These are phyloP conservation scores for Oryza australiensis DNA, from an alignment of 176 grass and related monocot genomes.

Conservation along the genomic window DNA sequence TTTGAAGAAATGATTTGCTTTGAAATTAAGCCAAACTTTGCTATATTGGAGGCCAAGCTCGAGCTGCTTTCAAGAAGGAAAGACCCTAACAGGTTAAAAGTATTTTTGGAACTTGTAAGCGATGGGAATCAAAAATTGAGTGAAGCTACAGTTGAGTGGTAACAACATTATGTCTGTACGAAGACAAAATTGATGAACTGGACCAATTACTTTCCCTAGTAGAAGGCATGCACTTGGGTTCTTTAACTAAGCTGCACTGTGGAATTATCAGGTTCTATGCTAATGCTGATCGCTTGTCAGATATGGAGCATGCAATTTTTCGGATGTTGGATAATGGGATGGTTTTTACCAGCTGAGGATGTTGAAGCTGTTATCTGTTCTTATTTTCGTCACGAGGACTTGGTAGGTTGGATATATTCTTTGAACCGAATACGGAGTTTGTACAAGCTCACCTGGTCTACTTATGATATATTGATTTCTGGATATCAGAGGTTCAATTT, in stretches of 20 bases:
- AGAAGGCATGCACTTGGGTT: conserved; percentile 17
- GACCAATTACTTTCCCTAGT: conserved; percentile 44
- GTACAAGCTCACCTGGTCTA: conserved; percentile 48
- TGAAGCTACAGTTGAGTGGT: conserved; percentile 31
- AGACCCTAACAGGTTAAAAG: conserved; percentile 30
- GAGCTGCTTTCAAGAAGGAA: conserved; percentile 38
- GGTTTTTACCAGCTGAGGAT: conserved; percentile 46
- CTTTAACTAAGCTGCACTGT: conserved; percentile 40
- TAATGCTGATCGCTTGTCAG: conserved; percentile 35
- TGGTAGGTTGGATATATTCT: conserved; percentile 51
- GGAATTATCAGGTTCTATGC: conserved; percentile 56
- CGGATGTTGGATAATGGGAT: conserved; percentile 45
- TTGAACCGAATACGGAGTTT: conserved; percentile 41
- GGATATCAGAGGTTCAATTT: conserved; percentile 56
- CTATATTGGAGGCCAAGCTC: conserved; percentile 52
- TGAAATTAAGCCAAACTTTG: conserved; percentile 35
- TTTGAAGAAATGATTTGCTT: conserved; percentile 52
- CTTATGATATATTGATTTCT: conserved; percentile 61
- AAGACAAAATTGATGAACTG: conserved; percentile 35
- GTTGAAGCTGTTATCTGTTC: conserved; percentile 49
- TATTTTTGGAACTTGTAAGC: conserved; percentile 26
- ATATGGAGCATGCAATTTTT: conserved; percentile 47
- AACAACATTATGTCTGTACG: conserved; percentile 33
- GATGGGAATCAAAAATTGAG: conserved; percentile 36
- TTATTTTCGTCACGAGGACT: conserved; percentile 53